phyloP scores from a whole-genome alignment of 2,329 filamentous ascomycete genomes.

The Alternaria hordeiaustralica region DNA sequence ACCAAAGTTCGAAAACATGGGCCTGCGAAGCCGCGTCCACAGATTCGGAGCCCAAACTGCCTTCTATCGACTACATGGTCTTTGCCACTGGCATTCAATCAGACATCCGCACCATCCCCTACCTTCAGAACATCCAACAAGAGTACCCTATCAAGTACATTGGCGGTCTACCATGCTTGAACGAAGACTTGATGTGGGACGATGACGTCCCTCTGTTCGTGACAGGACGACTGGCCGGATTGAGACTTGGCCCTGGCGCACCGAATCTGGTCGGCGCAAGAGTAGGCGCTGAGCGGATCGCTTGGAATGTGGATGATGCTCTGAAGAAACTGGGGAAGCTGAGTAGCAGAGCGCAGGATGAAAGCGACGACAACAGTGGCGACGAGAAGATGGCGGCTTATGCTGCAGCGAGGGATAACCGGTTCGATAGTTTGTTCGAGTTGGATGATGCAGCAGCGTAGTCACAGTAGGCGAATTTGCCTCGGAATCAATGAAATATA shows the following conservation, averaged over 20 bases:
- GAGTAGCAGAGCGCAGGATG: neutral
- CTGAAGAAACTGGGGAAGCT: conserved; percentile 41
- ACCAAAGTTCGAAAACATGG: conserved; percentile 52
- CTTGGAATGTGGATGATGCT: conserved; percentile 71
- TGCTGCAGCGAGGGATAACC: conserved; percentile 52
- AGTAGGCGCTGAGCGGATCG: conserved; percentile 74
- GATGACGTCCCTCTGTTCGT: conserved; percentile 76
- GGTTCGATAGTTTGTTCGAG: conserved; percentile 46
- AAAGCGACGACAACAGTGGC: conserved; percentile 12
- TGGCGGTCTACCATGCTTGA: conserved; percentile 75
- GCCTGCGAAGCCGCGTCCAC: conserved; percentile 42
- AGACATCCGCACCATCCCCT: conserved; percentile 66
- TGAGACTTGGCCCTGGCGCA: conserved; percentile 74
- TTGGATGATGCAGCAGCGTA: neutral
- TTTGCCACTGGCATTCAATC: conserved; percentile 76
- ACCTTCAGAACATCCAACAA: conserved; percentile 64
- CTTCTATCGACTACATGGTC: conserved; percentile 70
- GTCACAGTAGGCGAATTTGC: neutral
- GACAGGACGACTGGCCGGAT: conserved; percentile 70
- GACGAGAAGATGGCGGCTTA: conserved; percentile 37
- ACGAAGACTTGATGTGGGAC: conserved; percentile 77
- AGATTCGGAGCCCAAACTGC: conserved; percentile 60
- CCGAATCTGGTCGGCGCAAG: conserved; percentile 77
- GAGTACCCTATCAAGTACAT: conserved; percentile 67
- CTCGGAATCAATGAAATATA: neutral